phyloP scores from a whole-genome alignment of 1,284 basidiomycete species.

The Rhodotorula sp. region DNA sequence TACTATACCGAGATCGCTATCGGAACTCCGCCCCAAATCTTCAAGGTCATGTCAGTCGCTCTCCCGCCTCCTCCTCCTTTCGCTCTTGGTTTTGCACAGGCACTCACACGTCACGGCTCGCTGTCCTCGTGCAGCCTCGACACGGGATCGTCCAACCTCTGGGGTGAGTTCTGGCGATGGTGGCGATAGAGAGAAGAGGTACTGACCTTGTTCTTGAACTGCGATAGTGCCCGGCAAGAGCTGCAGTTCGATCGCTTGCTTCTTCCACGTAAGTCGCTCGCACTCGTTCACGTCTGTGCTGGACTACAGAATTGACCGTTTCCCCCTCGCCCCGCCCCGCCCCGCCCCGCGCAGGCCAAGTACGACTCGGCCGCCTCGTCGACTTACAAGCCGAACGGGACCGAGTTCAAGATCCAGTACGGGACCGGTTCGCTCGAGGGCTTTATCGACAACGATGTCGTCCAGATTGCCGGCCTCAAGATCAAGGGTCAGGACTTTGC shows the following conservation, averaged over 20 bases:
- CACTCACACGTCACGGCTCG: not conserved
- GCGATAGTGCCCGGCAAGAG: constrained; percentile 68
- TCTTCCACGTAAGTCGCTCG: constrained; percentile 52
- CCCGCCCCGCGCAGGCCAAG: constrained; percentile 68
- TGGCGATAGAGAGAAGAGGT: not conserved
- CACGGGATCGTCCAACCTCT: constrained; percentile 73
- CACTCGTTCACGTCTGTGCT: not conserved
- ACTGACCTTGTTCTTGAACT: too few species aligned
- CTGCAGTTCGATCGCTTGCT: constrained; percentile 96
- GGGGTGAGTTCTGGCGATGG: constrained; percentile 50
- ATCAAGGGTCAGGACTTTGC: constrained; percentile 85
- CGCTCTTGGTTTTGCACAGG: not conserved
- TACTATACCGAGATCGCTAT: constrained; percentile 88
- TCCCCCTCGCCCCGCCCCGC: not conserved
- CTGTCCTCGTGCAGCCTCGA: constrained; percentile 16
- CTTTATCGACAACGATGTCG: constrained; percentile 80
- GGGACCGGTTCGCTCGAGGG: constrained; percentile 97
- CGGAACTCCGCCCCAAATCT: constrained; percentile 76
- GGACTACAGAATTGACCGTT: not conserved
- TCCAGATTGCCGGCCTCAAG: constrained; percentile 79
- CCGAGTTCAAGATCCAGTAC: constrained; percentile 88
- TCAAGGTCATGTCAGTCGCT: constrained; percentile 65
- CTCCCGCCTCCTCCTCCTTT: constrained; percentile 65
- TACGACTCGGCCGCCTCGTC: constrained; percentile 82
- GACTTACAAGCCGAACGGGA: constrained; percentile 88